Evolutionary conservation across 169 alveolate species (phyloP), one percentile per base, ranked within the genome.

Genomic region (Toxoplasma gondii): DNA sequence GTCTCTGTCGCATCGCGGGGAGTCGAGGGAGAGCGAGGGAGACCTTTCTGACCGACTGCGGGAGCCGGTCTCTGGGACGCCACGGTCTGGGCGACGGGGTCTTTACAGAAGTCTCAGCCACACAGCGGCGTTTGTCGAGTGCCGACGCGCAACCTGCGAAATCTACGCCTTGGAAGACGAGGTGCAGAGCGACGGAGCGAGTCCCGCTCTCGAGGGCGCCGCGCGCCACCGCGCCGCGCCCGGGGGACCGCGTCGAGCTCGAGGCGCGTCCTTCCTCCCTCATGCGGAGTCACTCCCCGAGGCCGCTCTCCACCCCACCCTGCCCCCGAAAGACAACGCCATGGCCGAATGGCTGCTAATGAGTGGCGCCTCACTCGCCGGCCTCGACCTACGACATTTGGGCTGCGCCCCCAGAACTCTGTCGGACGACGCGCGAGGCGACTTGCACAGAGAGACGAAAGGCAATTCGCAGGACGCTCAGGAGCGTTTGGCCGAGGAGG

Each of bases 141-240:
- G 74, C n/a, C 4, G 86, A 27, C 86, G 86, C 39, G 86, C 86
- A 31, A 78, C 86, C 29, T 78, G 86, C 45, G 86, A 78, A 27
- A 78, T 78, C 45, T 78, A 78, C 86, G 22, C 86, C 45, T 1
- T 78, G 39, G 86, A 78, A n/a, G 86, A 78, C 86, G 86, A 78
- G n/a, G 45, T 27, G 49, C 10, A 4, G 22, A 78, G 86, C 45
- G 86, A 78, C 44, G 10, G 44, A 4, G 86, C 43, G 29, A 78
- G 86, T n/a, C 86, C n/a, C 27, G 12, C 86, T 12, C 45, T 16
- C 45, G 49, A 16, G 86, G 1, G 9, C 45, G 22, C 44, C 86
- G 24, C 39, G 86, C 45, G 86, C 86, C 22, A 45, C 86, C 45
- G 86, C 44, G 44, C 86, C 44, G 1, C 39, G 86, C 45, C 86